phyloP scores from a whole-genome alignment of 345 rosid species.

The Turnera subulata region DNA sequence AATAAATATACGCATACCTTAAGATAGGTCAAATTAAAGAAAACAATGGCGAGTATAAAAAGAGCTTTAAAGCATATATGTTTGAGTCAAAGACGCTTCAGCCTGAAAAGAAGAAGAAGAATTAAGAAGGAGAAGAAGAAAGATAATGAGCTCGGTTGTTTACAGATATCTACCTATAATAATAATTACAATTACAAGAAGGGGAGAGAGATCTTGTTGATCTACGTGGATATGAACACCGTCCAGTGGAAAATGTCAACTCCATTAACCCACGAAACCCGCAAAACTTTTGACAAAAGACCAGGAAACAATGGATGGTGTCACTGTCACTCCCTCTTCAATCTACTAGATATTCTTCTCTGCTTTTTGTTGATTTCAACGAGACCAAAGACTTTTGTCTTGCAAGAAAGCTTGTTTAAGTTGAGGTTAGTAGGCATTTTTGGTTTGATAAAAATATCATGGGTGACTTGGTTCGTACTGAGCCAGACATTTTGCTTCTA shows the following conservation, averaged over 20 bases:
- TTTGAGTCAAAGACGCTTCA: conserved; percentile 61
- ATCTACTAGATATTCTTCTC: not conserved
- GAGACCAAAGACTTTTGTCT: not conserved
- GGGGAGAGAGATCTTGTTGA: not conserved
- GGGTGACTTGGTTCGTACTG: too few species aligned
- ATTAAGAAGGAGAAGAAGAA: not conserved
- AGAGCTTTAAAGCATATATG: conserved; percentile 1
- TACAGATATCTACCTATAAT: not conserved
- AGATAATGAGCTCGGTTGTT: not conserved
- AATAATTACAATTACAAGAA: not conserved
- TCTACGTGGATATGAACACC: conserved; percentile 9
- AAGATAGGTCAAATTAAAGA: conserved; percentile 26
- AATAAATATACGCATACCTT: conserved; percentile 17
- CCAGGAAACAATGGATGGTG: not conserved
- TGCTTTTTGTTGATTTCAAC: not conserved
- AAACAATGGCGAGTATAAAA: conserved; percentile 5
- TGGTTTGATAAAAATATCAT: too few species aligned
- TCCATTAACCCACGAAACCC: conserved; percentile 21
- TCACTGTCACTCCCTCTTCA: conserved; percentile 6
- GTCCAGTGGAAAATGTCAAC: conserved; percentile 10
- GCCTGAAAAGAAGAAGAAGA: conserved; percentile 9
- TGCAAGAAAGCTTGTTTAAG: too few species aligned
- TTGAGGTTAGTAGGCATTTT: too few species aligned
- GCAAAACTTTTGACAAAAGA: conserved; percentile 21
- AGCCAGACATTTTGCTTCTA: too few species aligned